Conservation (phyloP, 129 eudicot genomes). For the Chrysanthemum seticuspe region DNA sequence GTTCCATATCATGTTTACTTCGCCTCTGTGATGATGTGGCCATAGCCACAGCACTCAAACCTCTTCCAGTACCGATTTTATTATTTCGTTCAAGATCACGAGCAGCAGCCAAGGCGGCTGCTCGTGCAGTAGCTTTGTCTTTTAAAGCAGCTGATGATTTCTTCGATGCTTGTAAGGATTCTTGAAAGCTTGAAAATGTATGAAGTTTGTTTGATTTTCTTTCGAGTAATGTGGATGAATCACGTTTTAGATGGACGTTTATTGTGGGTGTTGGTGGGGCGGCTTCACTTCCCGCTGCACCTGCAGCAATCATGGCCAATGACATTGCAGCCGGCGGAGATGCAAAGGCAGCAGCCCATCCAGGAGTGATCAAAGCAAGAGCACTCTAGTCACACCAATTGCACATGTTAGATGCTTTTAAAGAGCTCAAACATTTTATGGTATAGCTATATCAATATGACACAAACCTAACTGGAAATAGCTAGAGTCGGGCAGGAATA, state of each 20-base stretch:
- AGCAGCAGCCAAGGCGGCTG: constrained; percentile 92
- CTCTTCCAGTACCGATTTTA: constrained; percentile 89
- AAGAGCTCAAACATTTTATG: not conserved
- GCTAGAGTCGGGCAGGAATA: too few species aligned
- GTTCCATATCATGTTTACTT: constrained; percentile 65
- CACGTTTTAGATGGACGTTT: constrained; percentile 57
- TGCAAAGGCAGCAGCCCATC: constrained; percentile 97
- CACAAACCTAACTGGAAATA: too few species aligned
- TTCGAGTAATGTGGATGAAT: constrained; percentile 65
- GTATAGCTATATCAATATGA: not conserved
- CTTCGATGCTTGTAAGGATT: constrained; percentile 51
- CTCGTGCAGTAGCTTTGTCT: constrained; percentile 90
- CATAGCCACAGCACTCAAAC: constrained; percentile 97
- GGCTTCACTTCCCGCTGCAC: constrained; percentile 85
- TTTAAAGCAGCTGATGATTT: constrained; percentile 48
- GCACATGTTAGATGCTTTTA: constrained; percentile 3
- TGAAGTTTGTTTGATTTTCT: constrained; percentile 68
- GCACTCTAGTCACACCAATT: constrained; percentile 58
- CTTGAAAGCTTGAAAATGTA: constrained; percentile 88
- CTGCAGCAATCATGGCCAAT: constrained; percentile 91
- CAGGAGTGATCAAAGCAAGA: constrained; percentile 82
- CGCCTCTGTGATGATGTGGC: constrained; percentile 87
- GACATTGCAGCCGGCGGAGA: constrained; percentile 98
- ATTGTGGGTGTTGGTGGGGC: constrained; percentile 42
- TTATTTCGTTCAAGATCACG: constrained; percentile 91